Conservation (phyloP, 441 rosid genomes). For the Daphne laureola region DNA sequence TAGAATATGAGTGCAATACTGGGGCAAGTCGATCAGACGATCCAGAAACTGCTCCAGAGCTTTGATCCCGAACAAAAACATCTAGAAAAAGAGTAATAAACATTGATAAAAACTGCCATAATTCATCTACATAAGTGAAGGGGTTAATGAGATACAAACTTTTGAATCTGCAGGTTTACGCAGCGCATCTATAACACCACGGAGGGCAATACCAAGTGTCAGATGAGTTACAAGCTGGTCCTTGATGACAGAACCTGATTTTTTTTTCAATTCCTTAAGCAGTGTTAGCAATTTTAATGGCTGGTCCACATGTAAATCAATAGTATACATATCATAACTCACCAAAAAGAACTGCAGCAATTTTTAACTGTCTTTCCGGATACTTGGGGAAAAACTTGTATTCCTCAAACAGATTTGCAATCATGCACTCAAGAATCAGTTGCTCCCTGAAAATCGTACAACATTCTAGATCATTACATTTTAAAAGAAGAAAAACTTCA, state of each 20-base stretch:
- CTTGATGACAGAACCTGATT: conserved; percentile 84
- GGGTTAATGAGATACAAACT: conserved; percentile 30
- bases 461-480: background rate
- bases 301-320: conserved; percentile 1
- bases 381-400: conserved; percentile 92
- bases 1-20: conserved; percentile 94
- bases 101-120: conserved; percentile 3
- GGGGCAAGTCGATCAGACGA: conserved; percentile 97
- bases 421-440: conserved; percentile 89
- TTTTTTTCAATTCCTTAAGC: conserved; percentile 9
- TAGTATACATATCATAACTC: conserved; percentile 24
- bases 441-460: conserved; percentile 67
- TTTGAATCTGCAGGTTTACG: conserved; percentile 98
- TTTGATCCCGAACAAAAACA: conserved; percentile 95
- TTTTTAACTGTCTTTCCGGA: conserved; percentile 94
- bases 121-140: conserved; percentile 4
- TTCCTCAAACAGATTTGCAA: conserved; percentile 92
- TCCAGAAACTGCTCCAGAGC: conserved; percentile 97
- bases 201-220: conserved; percentile 90
- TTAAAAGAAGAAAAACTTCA: background rate
- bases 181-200: conserved; percentile 91
- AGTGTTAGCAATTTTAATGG: background rate
- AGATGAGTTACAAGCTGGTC: conserved; percentile 95
- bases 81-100: conserved; percentile 38
- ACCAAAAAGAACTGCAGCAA: conserved; percentile 96